Base-by-base conservation (phyloP, 2,329 filamentous ascomycete species). In the Pseudonectria foliicola region DNA sequence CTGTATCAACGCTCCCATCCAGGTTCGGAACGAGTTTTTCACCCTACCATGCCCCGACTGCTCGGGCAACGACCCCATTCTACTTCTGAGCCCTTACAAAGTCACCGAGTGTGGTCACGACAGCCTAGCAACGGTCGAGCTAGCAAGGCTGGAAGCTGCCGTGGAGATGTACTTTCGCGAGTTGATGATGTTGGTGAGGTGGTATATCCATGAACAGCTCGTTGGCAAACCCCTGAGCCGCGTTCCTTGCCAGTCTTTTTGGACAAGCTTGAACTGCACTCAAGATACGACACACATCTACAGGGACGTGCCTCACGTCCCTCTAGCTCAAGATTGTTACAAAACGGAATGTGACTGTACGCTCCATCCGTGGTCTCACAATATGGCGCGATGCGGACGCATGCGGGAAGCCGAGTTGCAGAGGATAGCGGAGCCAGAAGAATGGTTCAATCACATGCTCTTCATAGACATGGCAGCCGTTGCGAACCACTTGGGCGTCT, bases 1-100 rank as follows among this genome's bases (percentile, higher is more conserved):
- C 1, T 49, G 46, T 18, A 11, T 11, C 3, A 4, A 29, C 5
- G 15, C n/a, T 6, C 42, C 38, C 13, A 24, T 26, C 3, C 38
- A 40, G 29, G 29, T 25, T 12, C 38, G 39, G 10, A 39, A 27
- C 24, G 44, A 47, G 16, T 11, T 45, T 11, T 49, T 36, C 25
- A 18, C 23, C 13, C 30, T 36, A 14, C 13, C 40, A 11, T 49
- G 46, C 25, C 42, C 40, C 10, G 18, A 13, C 0, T 49, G 46
- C 28, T 38, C 37, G 10, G 28, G 15, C 10, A 38, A 49, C n/a
- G 35, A 49, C 12, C 13, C 25, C 26, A 39, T 35, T 10, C n/a
- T 33, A 13, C 31, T n/a, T 13, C 18, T 4, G 12, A n/a, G 2
- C 41, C 45, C n/a, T 28, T 29, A 7, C 25, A 14, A 5, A 14